Evolutionary conservation across 2,329 filamentous ascomycete genomes (phyloP), one percentile per base, ranked within the genome.

Genomic region (Lasiodiplodia gonubiensis): DNA sequence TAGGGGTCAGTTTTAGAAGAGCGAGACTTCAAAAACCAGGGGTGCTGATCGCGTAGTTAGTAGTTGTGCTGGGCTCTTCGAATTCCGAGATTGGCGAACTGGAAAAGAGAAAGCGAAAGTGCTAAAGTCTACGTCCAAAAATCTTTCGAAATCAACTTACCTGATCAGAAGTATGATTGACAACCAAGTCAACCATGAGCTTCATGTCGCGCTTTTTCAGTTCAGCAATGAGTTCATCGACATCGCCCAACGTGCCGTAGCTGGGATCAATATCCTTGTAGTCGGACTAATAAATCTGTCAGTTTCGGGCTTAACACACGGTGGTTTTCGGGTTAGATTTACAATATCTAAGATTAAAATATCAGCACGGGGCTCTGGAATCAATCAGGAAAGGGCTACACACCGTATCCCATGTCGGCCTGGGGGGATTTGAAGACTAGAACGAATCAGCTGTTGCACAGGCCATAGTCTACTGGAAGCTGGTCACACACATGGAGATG

Each of bases 131-230:
- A 16, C 16, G 21, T 37, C 21, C 1, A n/a, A 4, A 27, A 21
- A 10, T 48, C 21, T 2, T 30, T 65, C 54, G 27, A 37, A 30
- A 7, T 39, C 18, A 16, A 49, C 63, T 33, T 49, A 66, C 63
- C 51, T 78, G 84, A 70, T 90, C 86, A 2, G 88, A 90, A 0
- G 90, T 93, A 75, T 94, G 91, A 71, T 93, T 94, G 69, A 93
- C 85, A 2, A 94, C 91, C 3, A 94, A 81, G 73, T 94, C 91
- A 68, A 93, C 84, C 67, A 94, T 88, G 12, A 93, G 78, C 70
- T 86, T 88, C 86, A 93, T 91, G 3, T 85, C 88, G 4, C 89
- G 83, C 18, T 83, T 77, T 68, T 90, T 88, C 49, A 86, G 84
- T 54, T 85, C 86, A 30, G 83, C 74, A 60, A 91, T 88, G 42